A percentile compares a stretch with the other conserved stretches of the same genome.
Evolutionary conservation across 2,329 filamentous ascomycete species (phyloP).

Genomic region (Sodiomyces alkalinus): DNA sequence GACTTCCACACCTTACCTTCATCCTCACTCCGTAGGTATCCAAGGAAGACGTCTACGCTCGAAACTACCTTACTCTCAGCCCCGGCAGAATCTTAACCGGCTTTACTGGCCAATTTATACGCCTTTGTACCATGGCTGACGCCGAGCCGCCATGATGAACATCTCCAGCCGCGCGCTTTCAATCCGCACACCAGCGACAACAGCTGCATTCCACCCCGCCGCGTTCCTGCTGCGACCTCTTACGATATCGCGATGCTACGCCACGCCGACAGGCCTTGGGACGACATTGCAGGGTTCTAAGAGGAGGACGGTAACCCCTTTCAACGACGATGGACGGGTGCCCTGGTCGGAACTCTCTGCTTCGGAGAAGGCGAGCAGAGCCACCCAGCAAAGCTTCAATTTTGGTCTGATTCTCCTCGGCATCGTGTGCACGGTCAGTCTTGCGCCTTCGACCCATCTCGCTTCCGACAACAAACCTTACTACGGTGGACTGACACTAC

Average conservation of each 20-base stretch:
- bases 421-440: constrained; percentile 55
- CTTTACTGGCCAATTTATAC: constrained; percentile 1
- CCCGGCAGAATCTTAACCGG: no score
- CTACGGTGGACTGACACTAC: no score
- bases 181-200: constrained; percentile 14
- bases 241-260: constrained; percentile 34
- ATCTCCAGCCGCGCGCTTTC: constrained; percentile 20
- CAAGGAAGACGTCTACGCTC: no score
- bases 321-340: constrained; percentile 73
- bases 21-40: no score
- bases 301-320: constrained; percentile 60
- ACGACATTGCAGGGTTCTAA: constrained; percentile 26
- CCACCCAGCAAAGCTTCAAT: constrained; percentile 85
- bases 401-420: constrained; percentile 64
- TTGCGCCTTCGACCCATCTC: constrained; percentile 1
- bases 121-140: constrained; percentile 20
- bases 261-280: constrained; percentile 37
- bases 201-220: constrained; percentile 11
- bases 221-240: constrained; percentile 19
- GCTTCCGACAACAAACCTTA: neutral
- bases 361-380: constrained; percentile 66
- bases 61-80: no score
- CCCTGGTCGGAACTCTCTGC: constrained; percentile 65
- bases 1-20: no score
- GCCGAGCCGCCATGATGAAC: constrained; percentile 30